Evolutionary conservation across 2,329 filamentous ascomycete species (phyloP).

Genomic region (Beauveria scarabaeidicola): DNA sequence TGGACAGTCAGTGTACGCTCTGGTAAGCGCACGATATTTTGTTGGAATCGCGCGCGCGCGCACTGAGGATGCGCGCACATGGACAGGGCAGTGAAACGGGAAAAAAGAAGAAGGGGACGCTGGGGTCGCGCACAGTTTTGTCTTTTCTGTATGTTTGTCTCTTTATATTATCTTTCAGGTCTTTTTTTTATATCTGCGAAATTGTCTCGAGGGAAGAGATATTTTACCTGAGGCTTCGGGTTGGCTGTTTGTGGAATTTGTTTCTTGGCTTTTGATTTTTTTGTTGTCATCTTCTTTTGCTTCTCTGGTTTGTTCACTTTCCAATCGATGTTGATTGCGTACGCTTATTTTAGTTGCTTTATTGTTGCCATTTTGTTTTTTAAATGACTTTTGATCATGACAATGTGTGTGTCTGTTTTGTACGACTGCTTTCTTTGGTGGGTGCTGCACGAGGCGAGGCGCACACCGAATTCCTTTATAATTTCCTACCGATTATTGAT

Average conservation of each 20-base stretch:
- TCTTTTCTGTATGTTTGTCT: not conserved
- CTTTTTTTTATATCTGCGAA: constrained; percentile 11
- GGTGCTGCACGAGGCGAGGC: not conserved
- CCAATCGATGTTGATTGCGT: constrained; percentile 3
- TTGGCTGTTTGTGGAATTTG: constrained; percentile 10
- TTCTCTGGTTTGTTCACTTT: not conserved
- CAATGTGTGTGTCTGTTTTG: not conserved
- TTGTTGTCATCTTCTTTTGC: constrained; percentile 4
- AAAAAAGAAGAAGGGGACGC: not conserved
- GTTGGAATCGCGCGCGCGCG: not conserved
- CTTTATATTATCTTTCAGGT: constrained; percentile 1
- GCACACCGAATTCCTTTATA: too few relatives aligned
- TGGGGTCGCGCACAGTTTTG: not conserved
- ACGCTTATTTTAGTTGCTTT: constrained; percentile 3
- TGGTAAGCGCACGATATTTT: constrained; percentile 1
- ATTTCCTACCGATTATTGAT: too few relatives aligned
- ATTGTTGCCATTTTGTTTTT: not conserved
- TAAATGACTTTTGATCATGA: not conserved
- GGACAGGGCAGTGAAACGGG: not conserved
- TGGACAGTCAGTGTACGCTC: constrained; percentile 1
- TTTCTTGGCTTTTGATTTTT: not conserved
- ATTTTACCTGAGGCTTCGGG: not conserved
- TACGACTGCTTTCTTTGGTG: not conserved
- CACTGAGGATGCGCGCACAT: not conserved
- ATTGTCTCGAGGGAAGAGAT: constrained; percentile 1